Evolutionary conservation across 495 filamentous ascomycete species (phyloP).

Genomic region (Penicillium angulare): DNA sequence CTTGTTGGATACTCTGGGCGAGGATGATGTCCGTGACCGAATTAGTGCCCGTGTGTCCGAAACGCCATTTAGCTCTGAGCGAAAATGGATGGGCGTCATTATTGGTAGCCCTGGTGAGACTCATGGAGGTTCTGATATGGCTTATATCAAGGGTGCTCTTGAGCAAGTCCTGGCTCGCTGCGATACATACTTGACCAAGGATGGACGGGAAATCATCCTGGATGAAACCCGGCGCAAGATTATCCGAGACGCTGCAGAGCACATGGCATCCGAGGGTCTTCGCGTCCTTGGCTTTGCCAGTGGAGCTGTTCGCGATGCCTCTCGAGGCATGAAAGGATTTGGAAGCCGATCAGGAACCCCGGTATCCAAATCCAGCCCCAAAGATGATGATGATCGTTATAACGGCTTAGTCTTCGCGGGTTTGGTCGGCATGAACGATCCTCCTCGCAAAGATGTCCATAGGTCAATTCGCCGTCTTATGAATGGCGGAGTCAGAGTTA

Average conservation of each 20-base stretch:
- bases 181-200: slow-evolving; percentile 84
- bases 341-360: slow-evolving; percentile 52
- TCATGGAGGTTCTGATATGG: slow-evolving; percentile 64
- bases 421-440: slow-evolving; percentile 95
- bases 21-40: slow-evolving; percentile 84
- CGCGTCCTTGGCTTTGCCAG: slow-evolving; percentile 91
- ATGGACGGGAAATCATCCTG: slow-evolving; percentile 83
- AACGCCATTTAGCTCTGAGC: slow-evolving; percentile 92
- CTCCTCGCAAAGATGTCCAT: slow-evolving; percentile 84
- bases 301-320: slow-evolving; percentile 47
- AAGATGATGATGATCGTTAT: slow-evolving; percentile 69
- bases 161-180: slow-evolving; percentile 84
- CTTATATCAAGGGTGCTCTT: slow-evolving; percentile 92
- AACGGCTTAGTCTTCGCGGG: slow-evolving; percentile 85
- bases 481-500: slow-evolving; percentile 89
- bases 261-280: slow-evolving; percentile 90
- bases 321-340: slow-evolving; percentile 30
- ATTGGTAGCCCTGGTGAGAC: slow-evolving; percentile 58
- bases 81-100: slow-evolving; percentile 98
- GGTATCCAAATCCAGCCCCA: slow-evolving; percentile 38
- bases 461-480: slow-evolving; percentile 87
- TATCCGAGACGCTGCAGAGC: slow-evolving; percentile 77
- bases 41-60: slow-evolving; percentile 76
- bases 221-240: slow-evolving; percentile 73
- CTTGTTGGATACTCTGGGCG: slow-evolving; percentile 81